A percentile compares a stretch with the other conserved stretches of the same genome.
Evolutionary conservation across 495 filamentous ascomycete genomes (phyloP).

Genomic region (Pyrenopolyporus hunteri): DNA sequence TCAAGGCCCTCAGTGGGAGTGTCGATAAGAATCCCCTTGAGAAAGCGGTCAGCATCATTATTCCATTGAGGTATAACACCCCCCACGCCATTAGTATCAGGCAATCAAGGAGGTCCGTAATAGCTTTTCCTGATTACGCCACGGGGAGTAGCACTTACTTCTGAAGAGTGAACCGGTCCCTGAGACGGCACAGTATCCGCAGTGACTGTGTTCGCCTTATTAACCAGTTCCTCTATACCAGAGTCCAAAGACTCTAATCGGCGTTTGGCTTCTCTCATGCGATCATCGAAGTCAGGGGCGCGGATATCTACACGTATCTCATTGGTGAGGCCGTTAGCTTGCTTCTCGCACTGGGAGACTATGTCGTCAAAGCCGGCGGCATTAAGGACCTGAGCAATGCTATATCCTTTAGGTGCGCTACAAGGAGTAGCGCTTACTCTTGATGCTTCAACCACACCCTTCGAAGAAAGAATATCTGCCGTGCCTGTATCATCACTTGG

Average conservation of each 20-base stretch:
- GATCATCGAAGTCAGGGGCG: not conserved
- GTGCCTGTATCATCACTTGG: conserved; percentile 13
- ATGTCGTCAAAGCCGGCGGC: not conserved
- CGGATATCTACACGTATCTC: not conserved
- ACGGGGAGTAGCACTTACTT: too few relatives aligned
- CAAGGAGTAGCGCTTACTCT: conserved; percentile 11
- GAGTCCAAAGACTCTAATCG: too few relatives aligned
- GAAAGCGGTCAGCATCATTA: too few relatives aligned
- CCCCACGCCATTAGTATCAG: too few relatives aligned
- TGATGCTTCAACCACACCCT: not conserved
- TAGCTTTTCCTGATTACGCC: too few relatives aligned
- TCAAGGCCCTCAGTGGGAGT: not conserved
- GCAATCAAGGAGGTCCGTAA: too few relatives aligned
- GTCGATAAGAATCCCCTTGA: too few relatives aligned
- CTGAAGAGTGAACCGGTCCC: too few relatives aligned
- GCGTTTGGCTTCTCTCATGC: not conserved
- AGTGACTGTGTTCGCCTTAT: too few relatives aligned
- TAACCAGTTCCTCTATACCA: too few relatives aligned
- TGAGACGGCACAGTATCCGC: too few relatives aligned
- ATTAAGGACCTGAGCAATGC: not conserved
- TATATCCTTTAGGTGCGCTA: not conserved
- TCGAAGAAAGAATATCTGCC: not conserved
- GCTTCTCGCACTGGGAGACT: not conserved
- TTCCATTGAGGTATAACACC: too few relatives aligned
- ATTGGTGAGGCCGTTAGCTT: conserved; percentile 15